Evolutionary conservation across 768 basidiomycete genomes (phyloP).

Genomic region (Gelatoporia subvermispora): DNA sequence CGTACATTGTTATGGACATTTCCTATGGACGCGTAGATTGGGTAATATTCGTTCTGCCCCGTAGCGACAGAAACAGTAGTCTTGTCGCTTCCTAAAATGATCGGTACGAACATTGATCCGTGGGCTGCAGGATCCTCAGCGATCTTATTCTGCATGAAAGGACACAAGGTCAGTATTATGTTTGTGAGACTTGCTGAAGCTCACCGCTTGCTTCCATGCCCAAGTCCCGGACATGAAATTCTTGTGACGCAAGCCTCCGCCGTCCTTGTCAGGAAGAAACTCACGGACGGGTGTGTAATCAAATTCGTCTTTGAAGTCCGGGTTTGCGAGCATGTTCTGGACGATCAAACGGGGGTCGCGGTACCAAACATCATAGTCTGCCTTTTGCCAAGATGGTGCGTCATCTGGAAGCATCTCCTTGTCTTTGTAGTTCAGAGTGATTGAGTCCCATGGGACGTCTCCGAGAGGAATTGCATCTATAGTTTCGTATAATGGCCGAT

Average conservation of each 20-base stretch:
- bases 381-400: conserved; percentile 21
- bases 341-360: conserved; percentile 11
- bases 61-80: conserved; percentile 21
- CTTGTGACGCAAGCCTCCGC: conserved; percentile 7
- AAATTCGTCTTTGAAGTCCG: conserved; percentile 18
- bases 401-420: background rate
- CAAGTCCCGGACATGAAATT: conserved; percentile 24
- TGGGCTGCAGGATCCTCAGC: conserved; percentile 5
- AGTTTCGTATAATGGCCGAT: conserved; percentile 24
- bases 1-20: conserved; percentile 13
- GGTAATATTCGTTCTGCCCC: conserved; percentile 18
- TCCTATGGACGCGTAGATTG: conserved; percentile 14
- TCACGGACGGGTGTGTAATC: too few species aligned
- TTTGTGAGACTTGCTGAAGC: background rate
- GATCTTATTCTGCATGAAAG: conserved; percentile 1
- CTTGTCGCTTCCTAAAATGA: conserved; percentile 21
- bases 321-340: conserved; percentile 14
- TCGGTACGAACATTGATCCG: too few species aligned
- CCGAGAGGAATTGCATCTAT: conserved; percentile 34
- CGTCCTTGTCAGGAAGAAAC: conserved; percentile 12
- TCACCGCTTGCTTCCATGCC: conserved; percentile 27
- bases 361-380: conserved; percentile 20
- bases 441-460: conserved; percentile 32
- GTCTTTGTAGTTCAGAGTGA: conserved; percentile 26
- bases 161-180: background rate